phyloP scores from a whole-genome alignment of 2,329 filamentous ascomycete species.

The Neopestalotiopsis sp. region DNA sequence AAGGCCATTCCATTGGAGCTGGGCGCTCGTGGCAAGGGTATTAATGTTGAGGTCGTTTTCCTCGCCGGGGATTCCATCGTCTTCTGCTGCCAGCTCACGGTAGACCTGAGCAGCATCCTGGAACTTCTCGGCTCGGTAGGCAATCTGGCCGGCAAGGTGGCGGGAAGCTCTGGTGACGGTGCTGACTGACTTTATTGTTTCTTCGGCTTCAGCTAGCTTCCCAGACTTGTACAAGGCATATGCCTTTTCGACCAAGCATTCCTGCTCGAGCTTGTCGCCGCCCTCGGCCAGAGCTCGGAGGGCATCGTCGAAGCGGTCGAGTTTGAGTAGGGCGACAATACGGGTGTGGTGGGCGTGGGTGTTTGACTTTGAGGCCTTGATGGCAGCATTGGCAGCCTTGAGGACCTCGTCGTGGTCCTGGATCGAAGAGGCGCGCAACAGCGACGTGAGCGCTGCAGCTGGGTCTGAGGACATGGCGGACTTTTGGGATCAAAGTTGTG shows the following conservation, averaged over 20 bases:
- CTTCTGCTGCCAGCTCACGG: conserved; percentile 54
- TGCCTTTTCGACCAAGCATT: conserved; percentile 71
- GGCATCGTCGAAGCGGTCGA: conserved; percentile 83
- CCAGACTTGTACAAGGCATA: conserved; percentile 87
- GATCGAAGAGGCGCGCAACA: conserved; percentile 61
- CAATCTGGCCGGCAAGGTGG: conserved; percentile 68
- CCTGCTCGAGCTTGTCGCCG: conserved; percentile 63
- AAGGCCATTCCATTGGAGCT: conserved; percentile 71
- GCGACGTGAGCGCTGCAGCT: conserved; percentile 55
- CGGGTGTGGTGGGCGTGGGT: conserved; percentile 69
- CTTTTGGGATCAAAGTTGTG: neutral
- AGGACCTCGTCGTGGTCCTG: conserved; percentile 78
- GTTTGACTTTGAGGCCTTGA: conserved; percentile 63
- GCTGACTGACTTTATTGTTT: conserved; percentile 40
- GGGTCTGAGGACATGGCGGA: conserved; percentile 44
- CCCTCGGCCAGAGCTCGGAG: conserved; percentile 70
- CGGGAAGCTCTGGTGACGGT: conserved; percentile 40
- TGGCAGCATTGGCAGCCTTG: conserved; percentile 63
- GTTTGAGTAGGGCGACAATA: conserved; percentile 76
- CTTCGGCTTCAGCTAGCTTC: conserved; percentile 67
- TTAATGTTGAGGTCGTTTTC: conserved; percentile 81
- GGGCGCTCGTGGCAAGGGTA: conserved; percentile 71
- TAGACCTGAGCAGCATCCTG: conserved; percentile 69
- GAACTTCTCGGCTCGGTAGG: conserved; percentile 79
- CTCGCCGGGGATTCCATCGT: conserved; percentile 58